phyloP scores from a whole-genome alignment of 805 yeast genomes.

The Diddensiella transvaalensis region DNA sequence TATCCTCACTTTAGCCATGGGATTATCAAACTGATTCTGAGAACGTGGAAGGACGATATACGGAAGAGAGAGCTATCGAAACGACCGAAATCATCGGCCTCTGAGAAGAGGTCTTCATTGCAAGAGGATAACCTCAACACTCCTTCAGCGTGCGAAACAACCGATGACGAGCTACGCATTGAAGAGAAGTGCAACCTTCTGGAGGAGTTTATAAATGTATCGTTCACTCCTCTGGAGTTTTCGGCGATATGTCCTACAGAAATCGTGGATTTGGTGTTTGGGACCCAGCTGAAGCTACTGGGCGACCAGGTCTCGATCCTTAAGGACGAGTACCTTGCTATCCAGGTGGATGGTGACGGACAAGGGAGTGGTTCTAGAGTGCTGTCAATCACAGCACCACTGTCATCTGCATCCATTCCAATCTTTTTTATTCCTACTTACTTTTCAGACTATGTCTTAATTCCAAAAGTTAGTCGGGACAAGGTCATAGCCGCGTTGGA shows the following conservation, averaged over 20 bases:
- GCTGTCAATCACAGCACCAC: slow-evolving; percentile 53
- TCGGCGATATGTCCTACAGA: slow-evolving; percentile 51
- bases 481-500: slow-evolving; percentile 47
- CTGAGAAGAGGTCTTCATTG: slow-evolving; percentile 18
- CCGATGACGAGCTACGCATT: slow-evolving; percentile 15
- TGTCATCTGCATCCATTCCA: slow-evolving; percentile 54
- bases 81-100: slow-evolving; percentile 20
- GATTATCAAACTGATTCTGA: slow-evolving; percentile 40
- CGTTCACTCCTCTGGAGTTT: slow-evolving; percentile 60
- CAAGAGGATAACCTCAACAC: slow-evolving; percentile 19
- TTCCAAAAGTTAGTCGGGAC: slow-evolving; percentile 46
- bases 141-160: background rate
- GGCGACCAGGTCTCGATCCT: slow-evolving; percentile 36
- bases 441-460: slow-evolving; percentile 58
- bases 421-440: slow-evolving; percentile 61
- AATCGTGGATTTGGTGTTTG: slow-evolving; percentile 39
- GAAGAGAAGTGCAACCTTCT: slow-evolving; percentile 19
- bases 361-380: slow-evolving; percentile 48
- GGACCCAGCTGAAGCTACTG: slow-evolving; percentile 38
- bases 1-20: slow-evolving; percentile 55
- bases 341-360: slow-evolving; percentile 62
- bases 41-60: slow-evolving; percentile 30
- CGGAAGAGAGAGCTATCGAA: slow-evolving; percentile 36
- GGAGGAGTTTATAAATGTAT: slow-evolving; percentile 55
- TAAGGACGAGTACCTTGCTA: slow-evolving; percentile 44